Percentiles rank a stretch among this genome's conserved stretches.
Evolutionary conservation across 768 basidiomycete species (phyloP).

Genomic region (Russula foetens): DNA sequence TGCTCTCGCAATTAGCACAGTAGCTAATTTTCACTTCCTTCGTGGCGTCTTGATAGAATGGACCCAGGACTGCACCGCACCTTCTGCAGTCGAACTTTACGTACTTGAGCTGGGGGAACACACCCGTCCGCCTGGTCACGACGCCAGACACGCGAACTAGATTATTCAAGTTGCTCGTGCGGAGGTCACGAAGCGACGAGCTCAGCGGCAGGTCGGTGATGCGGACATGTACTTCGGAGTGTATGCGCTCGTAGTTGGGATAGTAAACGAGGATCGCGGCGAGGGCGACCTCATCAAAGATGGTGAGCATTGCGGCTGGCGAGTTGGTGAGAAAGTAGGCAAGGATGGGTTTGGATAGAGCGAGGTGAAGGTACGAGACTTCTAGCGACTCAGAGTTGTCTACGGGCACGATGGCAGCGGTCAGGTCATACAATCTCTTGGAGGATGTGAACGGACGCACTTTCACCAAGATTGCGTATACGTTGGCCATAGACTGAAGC

Average conservation of each 20-base stretch:
- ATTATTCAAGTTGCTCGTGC: conserved; percentile 87
- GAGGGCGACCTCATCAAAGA: conserved; percentile 94
- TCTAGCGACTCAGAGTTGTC: conserved; percentile 97
- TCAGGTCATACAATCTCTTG: neutral
- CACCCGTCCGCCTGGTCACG: conserved; percentile 89
- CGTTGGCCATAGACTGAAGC: conserved; percentile 91
- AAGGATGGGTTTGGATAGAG: conserved; percentile 85
- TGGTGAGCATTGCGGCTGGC: conserved; percentile 83
- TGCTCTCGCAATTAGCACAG: conserved; percentile 89
- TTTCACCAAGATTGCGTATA: conserved; percentile 90
- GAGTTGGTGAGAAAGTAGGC: conserved; percentile 97
- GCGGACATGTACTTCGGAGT: conserved; percentile 95
- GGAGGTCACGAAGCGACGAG: conserved; percentile 87
- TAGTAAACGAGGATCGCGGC: conserved; percentile 93
- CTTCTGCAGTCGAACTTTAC: conserved; percentile 98
- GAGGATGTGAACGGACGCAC: conserved; percentile 37
- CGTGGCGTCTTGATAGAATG: conserved; percentile 96
- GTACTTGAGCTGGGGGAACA: conserved; percentile 99
- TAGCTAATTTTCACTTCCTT: conserved; percentile 92
- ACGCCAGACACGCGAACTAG: conserved; percentile 94
- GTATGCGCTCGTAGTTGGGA: conserved; percentile 93
- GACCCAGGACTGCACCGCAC: conserved; percentile 89
- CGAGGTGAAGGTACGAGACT: conserved; percentile 94
- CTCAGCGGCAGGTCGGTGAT: conserved; percentile 89
- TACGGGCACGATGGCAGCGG: conserved; percentile 28